These are phyloP conservation scores for Wickerhamomyces sp. DNA, from an alignment of 1,139 yeast genomes.

Conservation along the genomic window DNA sequence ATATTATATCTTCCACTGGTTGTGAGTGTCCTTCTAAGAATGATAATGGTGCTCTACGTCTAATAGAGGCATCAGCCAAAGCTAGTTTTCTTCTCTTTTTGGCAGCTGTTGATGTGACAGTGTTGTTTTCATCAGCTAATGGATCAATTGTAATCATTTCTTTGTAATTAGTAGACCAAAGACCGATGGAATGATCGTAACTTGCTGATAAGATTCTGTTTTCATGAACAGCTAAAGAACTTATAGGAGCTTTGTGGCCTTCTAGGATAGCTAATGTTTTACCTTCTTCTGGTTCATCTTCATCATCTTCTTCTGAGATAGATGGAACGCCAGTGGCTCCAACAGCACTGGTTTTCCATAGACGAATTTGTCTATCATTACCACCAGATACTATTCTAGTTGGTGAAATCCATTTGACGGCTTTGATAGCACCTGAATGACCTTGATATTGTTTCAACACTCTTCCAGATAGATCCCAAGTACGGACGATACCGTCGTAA, in stretches of 20 bases:
- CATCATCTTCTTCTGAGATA: slow-evolving; percentile 40
- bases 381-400: slow-evolving; percentile 81
- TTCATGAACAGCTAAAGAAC: slow-evolving; percentile 56
- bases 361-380: slow-evolving; percentile 80
- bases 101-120: slow-evolving; percentile 65
- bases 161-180: slow-evolving; percentile 85
- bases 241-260: slow-evolving; percentile 88
- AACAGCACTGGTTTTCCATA: slow-evolving; percentile 70
- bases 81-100: slow-evolving; percentile 85
- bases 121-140: slow-evolving; percentile 42
- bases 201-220: slow-evolving; percentile 77
- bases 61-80: slow-evolving; percentile 66
- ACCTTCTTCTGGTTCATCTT: slow-evolving; percentile 59
- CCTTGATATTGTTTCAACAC: slow-evolving; percentile 81
- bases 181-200: slow-evolving; percentile 72
- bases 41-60: slow-evolving; percentile 77
- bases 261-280: slow-evolving; percentile 77
- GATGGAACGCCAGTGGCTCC: slow-evolving; percentile 25
- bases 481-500: slow-evolving; percentile 89
- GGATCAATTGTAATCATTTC: slow-evolving; percentile 77
- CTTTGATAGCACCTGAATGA: slow-evolving; percentile 80
- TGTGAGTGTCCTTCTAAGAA: slow-evolving; percentile 75
- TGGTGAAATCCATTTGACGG: slow-evolving; percentile 73
- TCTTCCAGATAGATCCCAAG: slow-evolving; percentile 81
- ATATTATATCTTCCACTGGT: slow-evolving; percentile 81